phyloP scores from a whole-genome alignment of 345 rosid genomes.

The Dovyalis caffra region DNA sequence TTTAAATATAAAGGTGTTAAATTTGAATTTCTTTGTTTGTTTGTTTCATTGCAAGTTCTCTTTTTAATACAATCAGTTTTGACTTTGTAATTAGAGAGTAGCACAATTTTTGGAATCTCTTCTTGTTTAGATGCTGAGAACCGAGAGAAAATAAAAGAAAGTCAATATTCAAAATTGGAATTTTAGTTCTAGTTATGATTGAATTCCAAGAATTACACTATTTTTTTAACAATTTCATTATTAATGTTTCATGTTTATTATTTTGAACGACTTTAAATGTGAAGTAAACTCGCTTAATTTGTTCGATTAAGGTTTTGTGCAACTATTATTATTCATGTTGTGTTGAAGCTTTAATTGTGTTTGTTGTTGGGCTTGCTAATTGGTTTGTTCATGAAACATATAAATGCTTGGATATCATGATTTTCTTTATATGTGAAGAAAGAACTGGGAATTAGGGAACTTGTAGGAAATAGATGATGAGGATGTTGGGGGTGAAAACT shows the following conservation, averaged over 20 bases:
- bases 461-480: too few relatives aligned
- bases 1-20: constrained; percentile 52
- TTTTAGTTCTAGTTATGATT: neutral
- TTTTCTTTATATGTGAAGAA: neutral
- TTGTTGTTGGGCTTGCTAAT: neutral
- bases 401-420: neutral
- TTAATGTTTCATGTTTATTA: too few relatives aligned
- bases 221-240: neutral
- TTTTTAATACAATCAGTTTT: neutral
- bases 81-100: neutral
- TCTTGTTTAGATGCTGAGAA: neutral
- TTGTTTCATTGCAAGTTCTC: neutral
- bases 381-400: neutral
- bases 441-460: neutral
- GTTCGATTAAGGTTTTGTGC: neutral
- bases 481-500: too few relatives aligned
- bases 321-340: neutral
- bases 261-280: neutral
- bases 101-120: constrained; percentile 7
- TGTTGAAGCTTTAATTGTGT: neutral
- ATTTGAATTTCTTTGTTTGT: neutral
- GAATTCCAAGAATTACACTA: neutral
- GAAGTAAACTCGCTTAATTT: neutral
- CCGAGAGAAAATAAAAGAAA: neutral
- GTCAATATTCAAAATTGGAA: neutral